Conservation (phyloP, 495 filamentous ascomycete species). For the Apiosordaria backusii region DNA sequence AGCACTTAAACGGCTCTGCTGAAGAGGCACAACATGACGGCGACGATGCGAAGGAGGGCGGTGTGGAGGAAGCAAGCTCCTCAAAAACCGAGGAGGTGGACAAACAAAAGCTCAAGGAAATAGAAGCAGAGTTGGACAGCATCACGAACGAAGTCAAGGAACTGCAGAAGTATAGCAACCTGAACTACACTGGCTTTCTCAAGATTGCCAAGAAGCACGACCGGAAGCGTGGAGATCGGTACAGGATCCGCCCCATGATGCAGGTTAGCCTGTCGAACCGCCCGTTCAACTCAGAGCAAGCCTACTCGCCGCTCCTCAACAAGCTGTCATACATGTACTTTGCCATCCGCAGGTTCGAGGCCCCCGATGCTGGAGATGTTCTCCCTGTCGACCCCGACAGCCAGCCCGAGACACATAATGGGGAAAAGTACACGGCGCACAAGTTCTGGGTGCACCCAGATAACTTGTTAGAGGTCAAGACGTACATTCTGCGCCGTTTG, state of each 20-base stretch:
- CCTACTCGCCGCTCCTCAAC: slow-evolving; percentile 85
- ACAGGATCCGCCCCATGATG: slow-evolving; percentile 84
- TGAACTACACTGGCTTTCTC: slow-evolving; percentile 96
- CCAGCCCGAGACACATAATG: slow-evolving; percentile 46
- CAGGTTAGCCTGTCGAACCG: slow-evolving; percentile 81
- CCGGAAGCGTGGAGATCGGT: slow-evolving; percentile 71
- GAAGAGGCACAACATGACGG: neutral
- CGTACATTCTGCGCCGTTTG: slow-evolving; percentile 81
- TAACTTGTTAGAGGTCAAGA: slow-evolving; percentile 94
- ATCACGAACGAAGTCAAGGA: slow-evolving; percentile 91
- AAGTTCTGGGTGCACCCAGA: slow-evolving; percentile 98
- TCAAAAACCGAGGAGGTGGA: slow-evolving; percentile 43
- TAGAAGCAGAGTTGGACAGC: slow-evolving; percentile 72
- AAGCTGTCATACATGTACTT: slow-evolving; percentile 93
- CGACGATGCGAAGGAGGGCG: neutral
- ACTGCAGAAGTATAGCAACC: slow-evolving; percentile 87
- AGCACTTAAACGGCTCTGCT: slow-evolving; percentile 42
- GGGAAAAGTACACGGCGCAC: slow-evolving; percentile 77
- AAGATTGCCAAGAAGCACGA: slow-evolving; percentile 99
- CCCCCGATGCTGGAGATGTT: slow-evolving; percentile 28
- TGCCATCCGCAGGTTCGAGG: slow-evolving; percentile 79
- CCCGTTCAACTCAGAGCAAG: slow-evolving; percentile 88
- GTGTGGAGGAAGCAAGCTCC: no score
- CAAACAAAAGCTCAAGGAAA: slow-evolving; percentile 58
- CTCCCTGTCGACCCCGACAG: slow-evolving; percentile 35